Conservation (phyloP, 306 rosid genomes). For the Neltuma alba region DNA sequence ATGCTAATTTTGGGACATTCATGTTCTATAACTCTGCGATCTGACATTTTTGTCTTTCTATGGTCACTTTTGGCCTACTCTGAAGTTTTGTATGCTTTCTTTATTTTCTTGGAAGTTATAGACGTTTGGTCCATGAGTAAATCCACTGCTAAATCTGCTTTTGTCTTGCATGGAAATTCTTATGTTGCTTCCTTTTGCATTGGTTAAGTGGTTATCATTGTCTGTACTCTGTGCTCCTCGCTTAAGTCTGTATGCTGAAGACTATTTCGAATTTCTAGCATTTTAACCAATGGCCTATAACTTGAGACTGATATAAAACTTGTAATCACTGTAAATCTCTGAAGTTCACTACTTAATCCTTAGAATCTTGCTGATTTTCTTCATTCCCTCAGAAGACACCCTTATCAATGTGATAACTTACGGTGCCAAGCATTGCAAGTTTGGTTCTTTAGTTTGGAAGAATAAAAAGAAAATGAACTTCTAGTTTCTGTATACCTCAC, state of each 20-base stretch:
- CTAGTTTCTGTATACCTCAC: background rate
- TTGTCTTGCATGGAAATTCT: slow-evolving; percentile 20
- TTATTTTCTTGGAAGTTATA: slow-evolving; percentile 9
- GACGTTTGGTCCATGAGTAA: background rate
- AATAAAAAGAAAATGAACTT: background rate
- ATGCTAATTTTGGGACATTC: slow-evolving; percentile 27
- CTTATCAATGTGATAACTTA: background rate
- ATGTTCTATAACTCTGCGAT: background rate
- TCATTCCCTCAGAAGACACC: background rate
- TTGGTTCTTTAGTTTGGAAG: background rate
- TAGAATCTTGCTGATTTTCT: slow-evolving; percentile 13
- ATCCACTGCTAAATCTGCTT: background rate
- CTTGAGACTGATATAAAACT: background rate
- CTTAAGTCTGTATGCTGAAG: background rate
- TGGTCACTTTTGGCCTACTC: slow-evolving; percentile 26
- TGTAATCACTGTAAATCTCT: background rate
- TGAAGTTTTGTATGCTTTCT: background rate
- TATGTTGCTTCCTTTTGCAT: background rate
- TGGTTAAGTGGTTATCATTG: background rate
- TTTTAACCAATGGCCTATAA: too few species aligned
- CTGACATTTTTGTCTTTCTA: slow-evolving; percentile 21
- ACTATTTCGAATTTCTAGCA: background rate
- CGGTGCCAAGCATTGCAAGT: background rate
- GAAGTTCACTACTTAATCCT: background rate
- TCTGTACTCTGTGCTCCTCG: background rate